A percentile compares a stretch with the other conserved stretches of the same genome.
These are phyloP conservation scores for Daldinia childiae DNA, from an alignment of 495 filamentous ascomycete species.

Conservation along the genomic window DNA sequence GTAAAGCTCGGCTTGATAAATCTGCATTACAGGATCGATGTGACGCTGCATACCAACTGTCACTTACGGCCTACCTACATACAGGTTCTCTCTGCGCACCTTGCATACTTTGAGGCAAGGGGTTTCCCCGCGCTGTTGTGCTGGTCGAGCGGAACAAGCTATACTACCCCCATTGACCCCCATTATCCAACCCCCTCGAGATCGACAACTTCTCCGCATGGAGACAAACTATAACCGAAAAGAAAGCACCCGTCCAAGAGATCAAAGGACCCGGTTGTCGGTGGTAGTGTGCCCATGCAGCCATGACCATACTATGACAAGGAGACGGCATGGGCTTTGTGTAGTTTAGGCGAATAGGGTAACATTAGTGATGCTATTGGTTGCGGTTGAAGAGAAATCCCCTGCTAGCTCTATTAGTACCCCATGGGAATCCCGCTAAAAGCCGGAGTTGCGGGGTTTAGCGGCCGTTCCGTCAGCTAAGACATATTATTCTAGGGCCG, in stretches of 20 bases:
- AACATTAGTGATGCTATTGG: slow-evolving; percentile 10
- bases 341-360: background rate
- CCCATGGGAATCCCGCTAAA: slow-evolving; percentile 14
- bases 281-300: background rate
- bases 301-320: background rate
- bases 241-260: background rate
- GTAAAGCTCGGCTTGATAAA: slow-evolving; percentile 15
- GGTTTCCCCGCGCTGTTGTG: background rate
- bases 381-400: slow-evolving; percentile 31
- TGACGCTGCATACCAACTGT: slow-evolving; percentile 34
- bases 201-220: background rate
- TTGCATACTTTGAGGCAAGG: too few relatives aligned
- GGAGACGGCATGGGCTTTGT: slow-evolving; percentile 13
- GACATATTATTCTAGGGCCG: background rate
- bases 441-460: slow-evolving; percentile 34
- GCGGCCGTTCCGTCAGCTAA: slow-evolving; percentile 20
- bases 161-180: background rate
- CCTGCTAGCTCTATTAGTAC: slow-evolving; percentile 27
- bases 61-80: slow-evolving; percentile 8
- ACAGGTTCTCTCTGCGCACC: background rate
- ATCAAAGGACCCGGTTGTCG: background rate
- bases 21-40: slow-evolving; percentile 28
- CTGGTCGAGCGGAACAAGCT: slow-evolving; percentile 7
- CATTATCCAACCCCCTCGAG: background rate
- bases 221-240: background rate